phyloP scores from a whole-genome alignment of 2,329 filamentous ascomycete genomes.

The Colletotrichum siamense region DNA sequence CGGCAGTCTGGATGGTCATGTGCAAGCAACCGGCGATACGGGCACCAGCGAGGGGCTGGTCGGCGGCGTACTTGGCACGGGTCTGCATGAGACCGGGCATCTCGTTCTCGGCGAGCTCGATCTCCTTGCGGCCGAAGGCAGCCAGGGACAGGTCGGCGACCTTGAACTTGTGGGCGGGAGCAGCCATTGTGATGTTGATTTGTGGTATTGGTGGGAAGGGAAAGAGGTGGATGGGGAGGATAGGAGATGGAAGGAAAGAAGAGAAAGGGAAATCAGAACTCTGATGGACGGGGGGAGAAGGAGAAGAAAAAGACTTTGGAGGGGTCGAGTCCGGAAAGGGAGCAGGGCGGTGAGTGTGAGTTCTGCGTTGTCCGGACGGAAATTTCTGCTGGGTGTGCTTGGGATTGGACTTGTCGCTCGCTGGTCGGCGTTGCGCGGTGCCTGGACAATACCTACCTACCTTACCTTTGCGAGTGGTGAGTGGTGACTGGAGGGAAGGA shows the following conservation, averaged over 20 bases:
- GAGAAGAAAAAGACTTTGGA: slow-evolving; percentile 16
- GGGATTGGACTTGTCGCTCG: background rate
- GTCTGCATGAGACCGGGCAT: slow-evolving; percentile 99
- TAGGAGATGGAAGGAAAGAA: slow-evolving; percentile 11
- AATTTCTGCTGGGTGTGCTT: slow-evolving; percentile 15
- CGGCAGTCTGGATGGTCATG: slow-evolving; percentile 99
- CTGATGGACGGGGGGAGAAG: slow-evolving; percentile 9
- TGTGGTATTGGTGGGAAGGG: slow-evolving; percentile 11
- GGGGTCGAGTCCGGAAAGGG: background rate
- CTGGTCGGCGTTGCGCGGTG: background rate
- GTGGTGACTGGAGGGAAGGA: background rate
- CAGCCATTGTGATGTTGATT: slow-evolving; percentile 60
- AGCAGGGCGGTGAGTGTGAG: background rate
- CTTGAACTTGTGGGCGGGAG: slow-evolving; percentile 94
- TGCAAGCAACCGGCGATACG: slow-evolving; percentile 97
- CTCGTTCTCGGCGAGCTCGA: slow-evolving; percentile 94
- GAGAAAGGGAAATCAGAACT: slow-evolving; percentile 1
- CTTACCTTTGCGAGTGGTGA: background rate
- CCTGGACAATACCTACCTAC: background rate
- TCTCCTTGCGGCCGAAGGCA: slow-evolving; percentile 98
- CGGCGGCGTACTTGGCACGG: slow-evolving; percentile 85
- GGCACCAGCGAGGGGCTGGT: slow-evolving; percentile 93
- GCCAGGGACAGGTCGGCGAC: slow-evolving; percentile 97
- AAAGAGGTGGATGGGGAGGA: slow-evolving; percentile 1
- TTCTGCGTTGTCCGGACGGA: background rate